Evolutionary conservation across 2,329 filamentous ascomycete species (phyloP), one percentile per base, ranked within the genome.

Genomic region (Aspergillus niger): DNA sequence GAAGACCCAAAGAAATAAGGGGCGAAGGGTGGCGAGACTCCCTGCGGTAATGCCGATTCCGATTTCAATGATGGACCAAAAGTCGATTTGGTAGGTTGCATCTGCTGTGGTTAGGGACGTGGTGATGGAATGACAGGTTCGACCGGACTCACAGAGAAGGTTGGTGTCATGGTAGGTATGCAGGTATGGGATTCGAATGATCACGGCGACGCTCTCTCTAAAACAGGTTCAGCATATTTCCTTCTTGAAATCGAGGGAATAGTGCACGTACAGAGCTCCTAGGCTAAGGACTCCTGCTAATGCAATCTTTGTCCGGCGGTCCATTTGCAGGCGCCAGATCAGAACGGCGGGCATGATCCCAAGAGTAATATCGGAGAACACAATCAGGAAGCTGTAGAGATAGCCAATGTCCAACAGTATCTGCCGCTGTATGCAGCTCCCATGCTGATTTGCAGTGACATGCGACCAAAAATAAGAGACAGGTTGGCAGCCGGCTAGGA

Each of bases 301-400:
- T 1, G 83, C 78, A 2, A 80, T 17, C 65, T 86, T 87, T 2
- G 79, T 81, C 56, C 77, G 78, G 5, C 58, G 68, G 48, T 81
- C 80, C 79, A 88, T 85, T 58, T 84, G 80, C 28, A 88, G 69
- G 22, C 80, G 76, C 76, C 79, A 83, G 2, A 88, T 77, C 10
- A 88, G 72, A 56, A 82, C 81, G 4, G 82, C 78, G 0, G 83
- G 83, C 1, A 85, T 71, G 36, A 84, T 75, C 5, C 79, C 77
- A n/a, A 85, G 74, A 1, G 79, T 81, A 43, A 83, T 80, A 66
- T 85, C 83, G 41, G 56, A 65, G 13, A 62, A 5, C 10, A 61
- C 54, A 1, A 80, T 79, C 3, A 79, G 69, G 38, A 76, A 77
- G 57, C 81, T 83, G 67, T 84, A 83, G 2, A 82, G 62, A 57